Evolutionary conservation across 768 basidiomycete genomes (phyloP).

Genomic region (Psilocybe sp.): DNA sequence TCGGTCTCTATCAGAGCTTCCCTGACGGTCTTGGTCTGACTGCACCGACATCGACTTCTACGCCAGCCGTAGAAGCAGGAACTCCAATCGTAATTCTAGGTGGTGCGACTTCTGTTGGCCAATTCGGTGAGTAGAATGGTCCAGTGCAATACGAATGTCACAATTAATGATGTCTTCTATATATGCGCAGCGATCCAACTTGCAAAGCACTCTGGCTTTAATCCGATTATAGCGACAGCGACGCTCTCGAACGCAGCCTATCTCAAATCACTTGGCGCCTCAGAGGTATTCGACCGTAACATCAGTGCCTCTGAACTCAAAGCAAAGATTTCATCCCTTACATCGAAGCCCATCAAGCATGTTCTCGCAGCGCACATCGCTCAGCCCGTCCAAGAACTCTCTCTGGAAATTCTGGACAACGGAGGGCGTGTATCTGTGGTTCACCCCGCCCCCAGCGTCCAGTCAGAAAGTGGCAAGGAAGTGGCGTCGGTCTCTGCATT

Average conservation of each 20-base stretch:
- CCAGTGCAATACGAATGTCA: too few species aligned
- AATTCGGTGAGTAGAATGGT: background rate
- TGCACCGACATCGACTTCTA: background rate
- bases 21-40: slow-evolving; percentile 12
- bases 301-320: background rate
- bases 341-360: slow-evolving; percentile 11
- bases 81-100: slow-evolving; percentile 17
- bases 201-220: slow-evolving; percentile 34
- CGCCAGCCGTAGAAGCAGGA: slow-evolving; percentile 5
- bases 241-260: slow-evolving; percentile 21
- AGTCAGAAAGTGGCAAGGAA: slow-evolving; percentile 11
- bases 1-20: slow-evolving; percentile 27
- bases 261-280: slow-evolving; percentile 38
- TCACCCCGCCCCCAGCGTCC: background rate
- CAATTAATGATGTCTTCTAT: too few species aligned
- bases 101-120: slow-evolving; percentile 28
- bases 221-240: slow-evolving; percentile 38
- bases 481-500: slow-evolving; percentile 5
- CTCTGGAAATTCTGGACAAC: slow-evolving; percentile 17
- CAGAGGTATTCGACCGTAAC: slow-evolving; percentile 32
- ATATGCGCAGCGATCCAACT: slow-evolving; percentile 29
- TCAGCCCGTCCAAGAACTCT: slow-evolving; percentile 31
- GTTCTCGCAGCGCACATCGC: slow-evolving; percentile 30
- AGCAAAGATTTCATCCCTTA: slow-evolving; percentile 16
- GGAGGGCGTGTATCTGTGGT: background rate